Evolutionary conservation across 805 yeast genomes (phyloP).

Genomic region (Metschnikowia colocasiae): DNA sequence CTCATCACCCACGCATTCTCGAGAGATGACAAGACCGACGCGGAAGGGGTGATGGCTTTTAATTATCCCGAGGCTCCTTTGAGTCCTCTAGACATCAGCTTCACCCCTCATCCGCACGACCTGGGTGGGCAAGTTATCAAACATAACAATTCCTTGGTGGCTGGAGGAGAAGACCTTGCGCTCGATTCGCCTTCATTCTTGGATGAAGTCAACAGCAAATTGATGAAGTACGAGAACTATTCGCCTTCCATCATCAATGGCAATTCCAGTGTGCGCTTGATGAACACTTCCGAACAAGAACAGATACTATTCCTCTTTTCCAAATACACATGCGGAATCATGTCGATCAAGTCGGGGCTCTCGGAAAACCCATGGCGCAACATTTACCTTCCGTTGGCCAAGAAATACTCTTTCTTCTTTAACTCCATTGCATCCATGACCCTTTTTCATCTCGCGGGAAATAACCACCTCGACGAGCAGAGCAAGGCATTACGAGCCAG

Average conservation of each 20-base stretch:
- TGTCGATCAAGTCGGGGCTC: conserved; percentile 63
- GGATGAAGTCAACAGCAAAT: conserved; percentile 4
- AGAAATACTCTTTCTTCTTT: conserved; percentile 52
- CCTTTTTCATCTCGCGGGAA: conserved; percentile 49
- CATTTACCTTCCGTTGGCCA: conserved; percentile 52
- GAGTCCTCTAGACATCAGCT: conserved; percentile 23
- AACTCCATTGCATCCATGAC: conserved; percentile 68
- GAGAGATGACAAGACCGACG: conserved; percentile 19
- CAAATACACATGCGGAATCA: conserved; percentile 40
- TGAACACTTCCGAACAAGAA: conserved; percentile 31
- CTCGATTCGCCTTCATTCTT: neutral
- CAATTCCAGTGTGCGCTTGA: conserved; percentile 12
- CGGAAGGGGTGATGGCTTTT: conserved; percentile 13
- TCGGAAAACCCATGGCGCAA: conserved; percentile 68
- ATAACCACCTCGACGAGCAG: conserved; percentile 37
- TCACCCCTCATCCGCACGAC: neutral
- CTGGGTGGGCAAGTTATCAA: neutral
- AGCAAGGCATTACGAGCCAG: conserved; percentile 42
- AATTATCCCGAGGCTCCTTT: conserved; percentile 16
- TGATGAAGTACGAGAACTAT: conserved; percentile 9
- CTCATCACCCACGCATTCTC: conserved; percentile 33
- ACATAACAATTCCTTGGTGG: neutral
- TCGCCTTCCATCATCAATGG: conserved; percentile 11
- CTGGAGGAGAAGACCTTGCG: neutral
- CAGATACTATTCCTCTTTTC: conserved; percentile 35